Base-by-base conservation (phyloP, 257 asterid species). In the Nemophila menziesii region DNA sequence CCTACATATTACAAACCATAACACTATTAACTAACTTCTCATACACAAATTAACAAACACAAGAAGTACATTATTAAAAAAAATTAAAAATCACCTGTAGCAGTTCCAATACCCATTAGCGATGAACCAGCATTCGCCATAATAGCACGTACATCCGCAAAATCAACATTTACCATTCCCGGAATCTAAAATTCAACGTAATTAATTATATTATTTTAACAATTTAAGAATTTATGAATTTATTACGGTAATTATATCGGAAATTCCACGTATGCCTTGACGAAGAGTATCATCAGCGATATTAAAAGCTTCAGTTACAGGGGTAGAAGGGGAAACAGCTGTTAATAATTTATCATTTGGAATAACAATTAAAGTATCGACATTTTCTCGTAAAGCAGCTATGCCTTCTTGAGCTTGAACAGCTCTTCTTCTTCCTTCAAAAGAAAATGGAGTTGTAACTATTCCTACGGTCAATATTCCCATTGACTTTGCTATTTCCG, bases 331-430 rank as follows among this genome's bases (percentile, higher is more conserved):
- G 60, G 97, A 79, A 64, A 86, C 92, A 22, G 95, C 93, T 40
- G 86, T 78, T 57, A 83, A 64, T 46, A 82, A 60, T 71, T 78
- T 87, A 65, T 87, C 97, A 53, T 87, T 83, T 59, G 97, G 95
- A 63, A 87, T 87, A 57, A 87, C 92, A 66, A 87, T 87, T 36
- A 87, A 75, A 10, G 97, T 87, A 71, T 83, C 97, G 18, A 87
- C 97, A 49, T 83, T 87, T 60, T 87, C 93, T 64, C 95, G 73
- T 64, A 87, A 61, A 57, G 89, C 74, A 36, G 94, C 97, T 59
- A 83, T 83, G 54, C 95, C 97, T 82, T 87, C 97, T 61, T 86
- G 97, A 57, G 94, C 94, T 64, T 87, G 97, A 61, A 87, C 80
- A 33, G 92, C 79, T 69, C 95, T 83, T 56, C 92, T 73, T 47